Percentiles rank a stretch among this genome's conserved stretches.
These are phyloP conservation scores for Pontederia crassipes DNA, from an alignment of 176 grass and related monocot species.

Conservation along the genomic window DNA sequence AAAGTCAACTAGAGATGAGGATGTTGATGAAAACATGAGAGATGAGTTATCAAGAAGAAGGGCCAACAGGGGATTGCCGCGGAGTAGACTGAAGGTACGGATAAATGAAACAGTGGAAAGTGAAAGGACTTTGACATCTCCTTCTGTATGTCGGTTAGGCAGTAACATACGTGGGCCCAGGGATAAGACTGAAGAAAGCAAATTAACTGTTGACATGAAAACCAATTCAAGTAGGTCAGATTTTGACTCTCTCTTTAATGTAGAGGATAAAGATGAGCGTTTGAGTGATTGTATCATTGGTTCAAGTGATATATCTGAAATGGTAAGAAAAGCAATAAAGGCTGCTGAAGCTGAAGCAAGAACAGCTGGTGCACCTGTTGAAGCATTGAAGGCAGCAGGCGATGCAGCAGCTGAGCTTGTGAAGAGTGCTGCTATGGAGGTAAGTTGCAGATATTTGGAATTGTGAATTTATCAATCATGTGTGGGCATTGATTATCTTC, in stretches of 20 bases:
- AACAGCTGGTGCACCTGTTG: constrained; percentile 60
- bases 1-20: constrained; percentile 26
- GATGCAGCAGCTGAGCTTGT: constrained; percentile 98
- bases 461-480: neutral
- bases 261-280: constrained; percentile 64
- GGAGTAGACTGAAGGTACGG: constrained; percentile 50
- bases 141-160: constrained; percentile 40
- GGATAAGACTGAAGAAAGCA: constrained; percentile 47
- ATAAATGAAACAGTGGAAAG: constrained; percentile 46
- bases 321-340: constrained; percentile 79
- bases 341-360: constrained; percentile 85
- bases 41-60: constrained; percentile 39
- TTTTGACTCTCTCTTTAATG: constrained; percentile 17
- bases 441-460: constrained; percentile 27
- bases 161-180: constrained; percentile 11
- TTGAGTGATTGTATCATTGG: constrained; percentile 84
- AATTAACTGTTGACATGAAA: constrained; percentile 21
- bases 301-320: constrained; percentile 85
- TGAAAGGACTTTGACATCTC: constrained; percentile 41
- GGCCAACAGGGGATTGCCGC: constrained; percentile 25
- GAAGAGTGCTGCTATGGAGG: constrained; percentile 79
- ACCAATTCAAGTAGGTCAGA: constrained; percentile 13
- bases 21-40: constrained; percentile 27
- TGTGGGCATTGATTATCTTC: too few species aligned
- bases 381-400: constrained; percentile 89